Evolutionary conservation across 305 asterid genomes (phyloP).

Genomic region (Caryopteris hybrid): DNA sequence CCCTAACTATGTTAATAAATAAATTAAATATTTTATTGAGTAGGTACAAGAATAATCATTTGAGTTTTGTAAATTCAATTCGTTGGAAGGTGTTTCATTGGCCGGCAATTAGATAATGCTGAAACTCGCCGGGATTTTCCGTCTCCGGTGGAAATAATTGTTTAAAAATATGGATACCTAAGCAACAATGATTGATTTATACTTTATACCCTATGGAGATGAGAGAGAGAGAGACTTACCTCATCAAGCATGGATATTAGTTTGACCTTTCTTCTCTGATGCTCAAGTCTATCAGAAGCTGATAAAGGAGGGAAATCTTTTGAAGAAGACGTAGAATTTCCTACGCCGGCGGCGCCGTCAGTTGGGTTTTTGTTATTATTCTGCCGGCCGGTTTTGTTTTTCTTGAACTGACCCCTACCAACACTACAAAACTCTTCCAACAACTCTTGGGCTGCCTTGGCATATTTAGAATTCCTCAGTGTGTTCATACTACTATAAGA

Average conservation of each 20-base stretch:
- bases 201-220: conserved; percentile 1
- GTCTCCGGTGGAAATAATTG: background rate
- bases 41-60: conserved; percentile 6
- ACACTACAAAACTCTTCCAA: conserved; percentile 88
- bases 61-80: conserved; percentile 17
- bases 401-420: conserved; percentile 69
- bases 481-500: conserved; percentile 38
- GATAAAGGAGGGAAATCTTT: conserved; percentile 61
- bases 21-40: background rate
- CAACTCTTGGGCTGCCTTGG: conserved; percentile 69
- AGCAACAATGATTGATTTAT: conserved; percentile 36
- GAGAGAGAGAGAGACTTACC: conserved; percentile 47
- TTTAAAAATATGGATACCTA: conserved; percentile 20
- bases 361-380: conserved; percentile 24
- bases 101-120: conserved; percentile 30
- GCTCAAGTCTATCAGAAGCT: conserved; percentile 76
- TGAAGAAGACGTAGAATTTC: conserved; percentile 37
- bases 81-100: conserved; percentile 27
- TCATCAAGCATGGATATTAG: conserved; percentile 73
- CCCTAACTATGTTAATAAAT: conserved; percentile 14
- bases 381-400: conserved; percentile 30
- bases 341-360: conserved; percentile 29
- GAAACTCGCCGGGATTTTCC: too few relatives aligned
- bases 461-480: conserved; percentile 55
- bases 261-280: conserved; percentile 93